Base-by-base conservation (phyloP, 2,329 filamentous ascomycete species). In the Pseudogymnoascus sp. region DNA sequence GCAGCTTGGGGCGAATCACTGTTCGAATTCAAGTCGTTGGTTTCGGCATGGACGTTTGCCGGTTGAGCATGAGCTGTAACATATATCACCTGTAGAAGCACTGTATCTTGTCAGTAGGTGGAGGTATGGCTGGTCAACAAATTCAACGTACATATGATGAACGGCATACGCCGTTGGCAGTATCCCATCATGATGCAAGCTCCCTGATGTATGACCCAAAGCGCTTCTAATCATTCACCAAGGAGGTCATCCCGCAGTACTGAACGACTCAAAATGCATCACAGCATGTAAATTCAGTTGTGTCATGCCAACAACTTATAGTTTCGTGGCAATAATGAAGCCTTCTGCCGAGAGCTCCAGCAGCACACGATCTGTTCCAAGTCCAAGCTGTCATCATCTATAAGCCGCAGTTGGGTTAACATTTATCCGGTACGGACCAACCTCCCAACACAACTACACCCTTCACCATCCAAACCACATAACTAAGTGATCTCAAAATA, bases 151-250 rank as follows among this genome's bases (percentile, higher is more conserved):
- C 73, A 64, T 61, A 74, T 65, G 38, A 74, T 68, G 50, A 72
- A 68, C 67, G 71, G 71, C 68, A 71, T 61, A 28, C 73, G 67
- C 68, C 69, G 70, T 65, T 65, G 69, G 44, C 66, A 66, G 61
- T 64, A 66, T 62, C 65, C 62, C 67, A 66, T 74, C 73, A 75
- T 75, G 42, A 44, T 72, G 69, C 62, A 59, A 62, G 40, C 40
- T 62, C 19, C 17, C 31, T 62, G n/a, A 23, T 42, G 19, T 53
- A 19, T 36, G 42, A 47, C 3, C 38, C n/a, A 42, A 47, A 47
- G 11, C 42, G 50, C 50, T 57, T 57, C 28, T 57, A 57, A 33
- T 33, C 50, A 6, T 57, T 57, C 28, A 57, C 28, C 50, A 57
- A 33, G 28, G 50, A 57, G 50, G 50, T 57, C 50, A 57, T 57